Evolutionary conservation across 768 basidiomycete genomes (phyloP), one percentile per base, ranked within the genome.

Genomic region (Leccinum arenicola): DNA sequence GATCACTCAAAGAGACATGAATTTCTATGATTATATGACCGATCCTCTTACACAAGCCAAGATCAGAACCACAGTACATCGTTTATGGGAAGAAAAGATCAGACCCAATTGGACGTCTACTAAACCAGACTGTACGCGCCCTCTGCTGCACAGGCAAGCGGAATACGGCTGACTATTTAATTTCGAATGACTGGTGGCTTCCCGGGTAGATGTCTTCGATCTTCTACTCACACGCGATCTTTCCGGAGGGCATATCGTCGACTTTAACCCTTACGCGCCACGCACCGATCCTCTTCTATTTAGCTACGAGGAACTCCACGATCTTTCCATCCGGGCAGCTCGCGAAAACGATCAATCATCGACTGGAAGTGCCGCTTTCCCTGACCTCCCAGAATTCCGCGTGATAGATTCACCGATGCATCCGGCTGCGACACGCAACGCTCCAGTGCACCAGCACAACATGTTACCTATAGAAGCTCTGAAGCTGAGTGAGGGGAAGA

Each of bases 401-500:
- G 84, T 89, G 40, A 87, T 96, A 55, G 86, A 93, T 67, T 92
- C 90, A 0, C 80, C 78, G 2, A 72, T 81, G 6, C 93, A 96
- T 70, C 91, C 91, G 0, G 80, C 80, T 1, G 87, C 85, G 0
- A 76, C 76, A 15, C 77, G 80, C 36, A 91, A 86, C 61, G 83
- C 86, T 2, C 95, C 95, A 2, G 75, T 81, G 1, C 77, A 91
- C 68, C 88, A 89, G 63, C 91, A 91, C 71, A 96, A 94, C 66
- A 95, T 94, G 88, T 79, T 95, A 33, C 96, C 95, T 9, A 81
- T 93, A 51, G 95, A 98, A 67, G 91, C 90, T 4, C 74, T 96
- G n/a, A 81, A 78, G 52, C 71, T 97, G 67, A 88, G 93, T 64
- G 82, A 80, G 52, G 95, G 95, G 4, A 78, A 80, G 52, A 82